Conservation (phyloP, 306 rosid genomes). For the Coriaria nepalensis region DNA sequence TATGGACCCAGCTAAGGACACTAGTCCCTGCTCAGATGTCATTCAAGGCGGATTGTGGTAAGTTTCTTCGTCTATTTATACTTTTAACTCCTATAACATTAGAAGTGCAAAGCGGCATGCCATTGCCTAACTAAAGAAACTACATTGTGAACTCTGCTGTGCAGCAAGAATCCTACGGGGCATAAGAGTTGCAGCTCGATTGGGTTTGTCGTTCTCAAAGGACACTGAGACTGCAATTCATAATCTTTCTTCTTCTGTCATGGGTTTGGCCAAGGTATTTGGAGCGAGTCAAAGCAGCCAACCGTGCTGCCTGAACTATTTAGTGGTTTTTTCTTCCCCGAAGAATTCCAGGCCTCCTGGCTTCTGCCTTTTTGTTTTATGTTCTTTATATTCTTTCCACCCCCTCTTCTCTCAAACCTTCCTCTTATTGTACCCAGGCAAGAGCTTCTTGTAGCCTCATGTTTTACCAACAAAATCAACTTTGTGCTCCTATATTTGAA, state of each 20-base stretch:
- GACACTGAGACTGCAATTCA: slow-evolving; percentile 34
- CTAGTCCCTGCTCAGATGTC: slow-evolving; percentile 61
- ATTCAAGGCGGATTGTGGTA: slow-evolving; percentile 86
- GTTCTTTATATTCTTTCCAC: background rate
- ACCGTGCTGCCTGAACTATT: slow-evolving; percentile 12
- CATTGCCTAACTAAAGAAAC: slow-evolving; percentile 15
- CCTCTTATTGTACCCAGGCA: background rate
- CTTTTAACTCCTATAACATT: slow-evolving; percentile 16
- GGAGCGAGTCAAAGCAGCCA: slow-evolving; percentile 2
- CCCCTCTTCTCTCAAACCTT: slow-evolving; percentile 3
- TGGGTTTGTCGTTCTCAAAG: slow-evolving; percentile 61
- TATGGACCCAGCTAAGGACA: slow-evolving; percentile 29
- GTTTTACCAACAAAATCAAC: too few relatives aligned
- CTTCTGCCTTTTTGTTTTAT: slow-evolving; percentile 1
- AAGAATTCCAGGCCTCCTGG: too few relatives aligned
- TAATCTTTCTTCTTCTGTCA: slow-evolving; percentile 25
- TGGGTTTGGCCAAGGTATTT: slow-evolving; percentile 25
- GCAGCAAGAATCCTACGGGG: slow-evolving; percentile 91
- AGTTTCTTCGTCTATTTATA: slow-evolving; percentile 17
- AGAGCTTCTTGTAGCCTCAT: too few relatives aligned
- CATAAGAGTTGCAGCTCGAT: slow-evolving; percentile 90
- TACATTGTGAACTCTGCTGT: slow-evolving; percentile 11
- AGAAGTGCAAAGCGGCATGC: slow-evolving; percentile 14
- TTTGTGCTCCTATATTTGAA: too few relatives aligned
- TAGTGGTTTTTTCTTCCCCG: background rate